A percentile compares a stretch with the other conserved stretches of the same genome.
These are phyloP conservation scores for Podila minutissima DNA, from an alignment of 192 early-diverging fungal genomes.

Conservation along the genomic window DNA sequence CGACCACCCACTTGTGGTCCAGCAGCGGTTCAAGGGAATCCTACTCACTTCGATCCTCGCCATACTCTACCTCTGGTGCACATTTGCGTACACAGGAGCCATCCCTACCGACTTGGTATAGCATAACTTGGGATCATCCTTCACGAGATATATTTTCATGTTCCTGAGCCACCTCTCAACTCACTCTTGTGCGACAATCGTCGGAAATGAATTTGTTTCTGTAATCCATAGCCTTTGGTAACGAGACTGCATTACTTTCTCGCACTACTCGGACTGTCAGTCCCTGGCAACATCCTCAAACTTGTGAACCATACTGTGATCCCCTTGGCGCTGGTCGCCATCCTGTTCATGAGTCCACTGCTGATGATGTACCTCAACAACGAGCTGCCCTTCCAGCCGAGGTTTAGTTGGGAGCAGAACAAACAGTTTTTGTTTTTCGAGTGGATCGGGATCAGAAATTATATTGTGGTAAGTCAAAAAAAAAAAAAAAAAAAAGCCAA, in stretches of 20 bases:
- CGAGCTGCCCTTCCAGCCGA: conserved; percentile 54
- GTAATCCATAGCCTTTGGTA: conserved; percentile 16
- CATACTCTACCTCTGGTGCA: conserved; percentile 42
- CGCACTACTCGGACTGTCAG: conserved; percentile 42
- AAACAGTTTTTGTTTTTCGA: background rate
- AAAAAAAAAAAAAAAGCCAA: background rate
- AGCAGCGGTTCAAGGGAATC: conserved; percentile 59
- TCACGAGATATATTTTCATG: background rate
- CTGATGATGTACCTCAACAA: conserved; percentile 49
- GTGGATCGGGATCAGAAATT: conserved; percentile 30
- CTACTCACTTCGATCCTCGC: conserved; percentile 48
- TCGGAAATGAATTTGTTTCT: background rate
- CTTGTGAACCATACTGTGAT: conserved; percentile 19
- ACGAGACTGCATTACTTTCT: conserved; percentile 4
- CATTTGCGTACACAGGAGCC: conserved; percentile 16
- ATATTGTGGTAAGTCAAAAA: conserved; percentile 23
- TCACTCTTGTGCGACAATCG: background rate
- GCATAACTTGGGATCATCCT: background rate
- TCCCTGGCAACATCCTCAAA: conserved; percentile 22
- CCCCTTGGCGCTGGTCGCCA: conserved; percentile 54
- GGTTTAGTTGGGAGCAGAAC: conserved; percentile 27
- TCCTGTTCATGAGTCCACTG: conserved; percentile 70
- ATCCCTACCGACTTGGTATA: conserved; percentile 16
- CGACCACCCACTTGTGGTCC: conserved; percentile 66
- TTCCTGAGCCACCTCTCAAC: background rate